A percentile compares a stretch with the other conserved stretches of the same genome.
These are phyloP conservation scores for Saksenaea oblongispora DNA, from an alignment of 371 early-diverging fungal genomes.

Conservation along the genomic window DNA sequence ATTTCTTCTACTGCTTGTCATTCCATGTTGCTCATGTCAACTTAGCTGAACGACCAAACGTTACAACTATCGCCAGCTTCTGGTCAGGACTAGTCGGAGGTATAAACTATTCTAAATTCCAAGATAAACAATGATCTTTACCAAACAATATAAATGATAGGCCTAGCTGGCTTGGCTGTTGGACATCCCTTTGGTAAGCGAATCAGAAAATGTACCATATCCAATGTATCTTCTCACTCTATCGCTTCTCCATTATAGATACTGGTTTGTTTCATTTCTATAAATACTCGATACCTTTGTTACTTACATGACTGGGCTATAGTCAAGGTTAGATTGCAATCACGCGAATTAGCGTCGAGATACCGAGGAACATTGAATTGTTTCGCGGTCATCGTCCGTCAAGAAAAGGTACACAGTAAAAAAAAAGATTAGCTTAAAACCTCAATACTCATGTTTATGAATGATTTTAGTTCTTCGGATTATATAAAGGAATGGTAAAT, in stretches of 20 bases:
- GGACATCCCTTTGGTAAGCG: slow-evolving; percentile 69
- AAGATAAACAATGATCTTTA: background rate
- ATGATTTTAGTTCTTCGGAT: slow-evolving; percentile 49
- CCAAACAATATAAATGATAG: slow-evolving; percentile 23
- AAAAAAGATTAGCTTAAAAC: background rate
- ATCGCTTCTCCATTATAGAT: slow-evolving; percentile 19
- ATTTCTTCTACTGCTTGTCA: background rate
- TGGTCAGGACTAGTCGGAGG: slow-evolving; percentile 64
- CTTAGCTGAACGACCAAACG: slow-evolving; percentile 38
- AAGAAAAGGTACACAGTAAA: slow-evolving; percentile 56
- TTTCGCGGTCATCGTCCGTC: slow-evolving; percentile 54
- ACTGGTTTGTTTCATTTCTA: slow-evolving; percentile 30
- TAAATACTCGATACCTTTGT: background rate
- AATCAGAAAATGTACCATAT: background rate
- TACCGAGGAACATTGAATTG: slow-evolving; percentile 69
- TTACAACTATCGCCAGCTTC: slow-evolving; percentile 51
- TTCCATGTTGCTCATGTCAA: background rate
- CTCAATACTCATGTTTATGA: background rate
- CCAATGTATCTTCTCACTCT: background rate
- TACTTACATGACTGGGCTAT: slow-evolving; percentile 10
- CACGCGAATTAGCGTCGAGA: slow-evolving; percentile 50
- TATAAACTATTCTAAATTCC: slow-evolving; percentile 15
- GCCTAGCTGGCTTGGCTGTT: slow-evolving; percentile 63
- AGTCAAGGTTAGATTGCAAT: slow-evolving; percentile 64
- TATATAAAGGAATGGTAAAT: slow-evolving; percentile 71